Conservation (phyloP, 1,139 yeast genomes). For the Hemisphaericaspora xylanilytica region DNA sequence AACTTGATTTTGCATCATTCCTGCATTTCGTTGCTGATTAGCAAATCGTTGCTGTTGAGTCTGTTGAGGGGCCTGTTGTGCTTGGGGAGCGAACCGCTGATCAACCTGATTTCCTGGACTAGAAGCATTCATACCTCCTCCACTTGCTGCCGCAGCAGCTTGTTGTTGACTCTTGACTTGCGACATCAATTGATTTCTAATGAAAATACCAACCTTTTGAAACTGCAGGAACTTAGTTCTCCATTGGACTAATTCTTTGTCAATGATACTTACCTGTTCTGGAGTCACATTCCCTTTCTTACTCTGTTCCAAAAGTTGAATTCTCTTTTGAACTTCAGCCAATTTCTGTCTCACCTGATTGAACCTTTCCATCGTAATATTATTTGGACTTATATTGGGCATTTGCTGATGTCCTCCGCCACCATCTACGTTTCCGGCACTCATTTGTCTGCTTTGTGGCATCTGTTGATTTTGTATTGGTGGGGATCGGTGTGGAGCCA, state of each 20-base stretch:
- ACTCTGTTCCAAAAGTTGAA: constrained; percentile 28
- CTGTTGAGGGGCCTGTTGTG: constrained; percentile 10
- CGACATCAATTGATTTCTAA: constrained; percentile 40
- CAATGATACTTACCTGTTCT: constrained; percentile 33
- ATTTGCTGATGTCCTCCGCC: constrained; percentile 1
- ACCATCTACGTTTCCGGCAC: background rate
- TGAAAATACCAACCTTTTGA: constrained; percentile 39
- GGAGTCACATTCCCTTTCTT: constrained; percentile 23
- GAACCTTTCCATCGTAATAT: constrained; percentile 42
- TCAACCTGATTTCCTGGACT: constrained; percentile 6
- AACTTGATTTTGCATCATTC: constrained; percentile 9
- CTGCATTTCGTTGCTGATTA: constrained; percentile 8
- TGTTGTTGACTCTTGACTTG: constrained; percentile 25
- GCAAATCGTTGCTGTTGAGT: constrained; percentile 6
- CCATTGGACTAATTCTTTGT: constrained; percentile 37
- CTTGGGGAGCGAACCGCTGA: constrained; percentile 9
- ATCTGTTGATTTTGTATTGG: constrained; percentile 8
- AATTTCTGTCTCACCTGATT: constrained; percentile 40
- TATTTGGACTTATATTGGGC: constrained; percentile 23
- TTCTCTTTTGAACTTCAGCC: constrained; percentile 45
- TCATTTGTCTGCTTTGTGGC: constrained; percentile 7
- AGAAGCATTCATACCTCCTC: background rate
- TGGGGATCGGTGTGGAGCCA: constrained; percentile 12
- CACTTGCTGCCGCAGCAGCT: constrained; percentile 9
- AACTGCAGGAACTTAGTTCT: constrained; percentile 37